phyloP scores from a whole-genome alignment of 495 filamentous ascomycete genomes.

The Bathelium albidoporum region DNA sequence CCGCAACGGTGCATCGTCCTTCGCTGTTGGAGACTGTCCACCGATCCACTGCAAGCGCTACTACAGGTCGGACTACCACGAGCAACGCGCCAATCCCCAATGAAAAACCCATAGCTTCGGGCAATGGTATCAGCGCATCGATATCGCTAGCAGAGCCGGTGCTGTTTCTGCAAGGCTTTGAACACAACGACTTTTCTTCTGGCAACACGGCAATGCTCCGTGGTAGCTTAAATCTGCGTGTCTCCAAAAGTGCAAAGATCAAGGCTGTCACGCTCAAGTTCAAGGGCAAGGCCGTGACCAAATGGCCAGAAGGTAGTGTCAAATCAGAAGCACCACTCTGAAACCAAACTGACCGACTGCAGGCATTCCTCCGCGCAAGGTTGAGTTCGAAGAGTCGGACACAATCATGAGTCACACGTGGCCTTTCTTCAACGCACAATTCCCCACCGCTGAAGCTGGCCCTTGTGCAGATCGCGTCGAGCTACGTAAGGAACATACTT shows the following conservation, averaged over 20 bases:
- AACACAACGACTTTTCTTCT: slow-evolving; percentile 59
- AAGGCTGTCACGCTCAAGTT: slow-evolving; percentile 88
- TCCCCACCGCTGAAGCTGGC: slow-evolving; percentile 47
- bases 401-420: slow-evolving; percentile 64
- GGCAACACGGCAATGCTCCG: slow-evolving; percentile 75
- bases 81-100: slow-evolving; percentile 23
- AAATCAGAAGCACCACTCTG: slow-evolving; percentile 4
- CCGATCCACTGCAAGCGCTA: background rate
- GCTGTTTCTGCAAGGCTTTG: slow-evolving; percentile 83
- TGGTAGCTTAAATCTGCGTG: slow-evolving; percentile 69
- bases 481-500: slow-evolving; percentile 27
- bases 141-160: slow-evolving; percentile 71
- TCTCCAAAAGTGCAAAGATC: slow-evolving; percentile 86
- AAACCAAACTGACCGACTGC: slow-evolving; percentile 5
- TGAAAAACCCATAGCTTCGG: slow-evolving; percentile 42
- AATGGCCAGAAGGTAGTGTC: slow-evolving; percentile 81
- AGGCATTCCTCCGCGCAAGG: slow-evolving; percentile 85
- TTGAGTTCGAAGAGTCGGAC: slow-evolving; percentile 72
- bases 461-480: slow-evolving; percentile 57
- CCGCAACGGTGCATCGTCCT: slow-evolving; percentile 10
- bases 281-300: slow-evolving; percentile 73
- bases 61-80: background rate
- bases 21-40: slow-evolving; percentile 15
- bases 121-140: slow-evolving; percentile 37
- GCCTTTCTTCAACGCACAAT: slow-evolving; percentile 74